Conservation (phyloP, 768 basidiomycete species). For the Boletus rex-veris region DNA sequence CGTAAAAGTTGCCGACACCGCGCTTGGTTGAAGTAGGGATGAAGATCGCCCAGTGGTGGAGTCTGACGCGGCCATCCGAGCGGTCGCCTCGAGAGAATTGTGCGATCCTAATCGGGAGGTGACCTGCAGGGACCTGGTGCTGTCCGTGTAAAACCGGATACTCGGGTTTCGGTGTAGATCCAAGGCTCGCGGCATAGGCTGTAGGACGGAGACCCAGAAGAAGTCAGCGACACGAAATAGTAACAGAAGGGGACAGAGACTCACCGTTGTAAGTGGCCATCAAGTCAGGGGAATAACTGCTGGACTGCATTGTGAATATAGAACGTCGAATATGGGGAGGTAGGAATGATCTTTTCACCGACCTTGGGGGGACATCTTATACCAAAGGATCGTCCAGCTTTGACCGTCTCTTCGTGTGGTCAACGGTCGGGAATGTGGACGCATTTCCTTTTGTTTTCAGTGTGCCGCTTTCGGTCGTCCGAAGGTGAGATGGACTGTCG, state of each 20-base stretch:
- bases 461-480: too few relatives aligned
- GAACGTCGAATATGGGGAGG: neutral
- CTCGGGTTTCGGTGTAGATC: neutral
- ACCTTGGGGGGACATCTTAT: conserved; percentile 6
- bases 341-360: neutral
- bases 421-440: neutral
- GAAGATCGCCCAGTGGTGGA: conserved; percentile 23
- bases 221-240: neutral
- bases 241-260: neutral
- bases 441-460: neutral
- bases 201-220: neutral
- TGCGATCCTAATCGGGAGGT: conserved; percentile 14
- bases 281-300: conserved; percentile 6
- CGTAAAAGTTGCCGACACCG: conserved; percentile 21
- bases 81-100: conserved; percentile 13
- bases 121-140: conserved; percentile 8
- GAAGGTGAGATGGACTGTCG: too few relatives aligned
- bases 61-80: neutral
- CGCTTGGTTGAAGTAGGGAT: conserved; percentile 17
- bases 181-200: conserved; percentile 12
- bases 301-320: conserved; percentile 1
- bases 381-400: conserved; percentile 1
- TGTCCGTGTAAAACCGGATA: conserved; percentile 9
- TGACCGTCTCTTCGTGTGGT: neutral
- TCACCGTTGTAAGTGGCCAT: conserved; percentile 5